Percentiles rank a stretch among this genome's conserved stretches.
Evolutionary conservation across 2,329 filamentous ascomycete species (phyloP).

Genomic region (Diaporthe longicolla): DNA sequence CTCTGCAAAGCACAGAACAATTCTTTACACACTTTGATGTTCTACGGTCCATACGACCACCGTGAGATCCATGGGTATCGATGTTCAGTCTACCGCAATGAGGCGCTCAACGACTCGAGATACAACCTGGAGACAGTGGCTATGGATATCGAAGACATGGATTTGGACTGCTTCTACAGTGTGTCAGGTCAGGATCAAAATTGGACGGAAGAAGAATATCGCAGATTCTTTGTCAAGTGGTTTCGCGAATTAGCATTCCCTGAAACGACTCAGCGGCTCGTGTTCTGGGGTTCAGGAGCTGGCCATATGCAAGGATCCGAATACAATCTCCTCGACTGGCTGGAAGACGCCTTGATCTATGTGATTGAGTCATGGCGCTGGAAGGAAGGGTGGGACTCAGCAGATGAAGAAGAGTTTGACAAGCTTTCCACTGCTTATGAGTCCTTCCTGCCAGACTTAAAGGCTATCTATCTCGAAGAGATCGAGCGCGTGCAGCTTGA

Average conservation of each 20-base stretch:
- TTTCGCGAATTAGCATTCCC: not conserved
- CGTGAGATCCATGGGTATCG: not conserved
- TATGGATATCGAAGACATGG: not conserved
- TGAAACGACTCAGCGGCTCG: not conserved
- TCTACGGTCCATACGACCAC: not conserved
- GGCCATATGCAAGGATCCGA: not conserved
- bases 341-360: not conserved
- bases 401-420: not conserved
- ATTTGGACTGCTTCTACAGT: not conserved
- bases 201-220: not conserved
- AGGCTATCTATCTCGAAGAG: not conserved
- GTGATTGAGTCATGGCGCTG: not conserved
- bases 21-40: not conserved
- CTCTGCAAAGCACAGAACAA: not conserved
- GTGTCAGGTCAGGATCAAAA: not conserved
- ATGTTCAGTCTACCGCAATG: not conserved
- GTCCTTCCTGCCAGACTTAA: not conserved
- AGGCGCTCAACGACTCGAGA: not conserved
- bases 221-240: not conserved
- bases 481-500: not conserved
- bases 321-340: not conserved
- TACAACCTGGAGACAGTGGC: not conserved
- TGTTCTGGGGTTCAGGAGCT: not conserved
- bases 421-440: not conserved
- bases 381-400: not conserved